Evolutionary conservation across 2,329 filamentous ascomycete species (phyloP), one percentile per base, ranked within the genome.

Genomic region (Simplicillium sp.): DNA sequence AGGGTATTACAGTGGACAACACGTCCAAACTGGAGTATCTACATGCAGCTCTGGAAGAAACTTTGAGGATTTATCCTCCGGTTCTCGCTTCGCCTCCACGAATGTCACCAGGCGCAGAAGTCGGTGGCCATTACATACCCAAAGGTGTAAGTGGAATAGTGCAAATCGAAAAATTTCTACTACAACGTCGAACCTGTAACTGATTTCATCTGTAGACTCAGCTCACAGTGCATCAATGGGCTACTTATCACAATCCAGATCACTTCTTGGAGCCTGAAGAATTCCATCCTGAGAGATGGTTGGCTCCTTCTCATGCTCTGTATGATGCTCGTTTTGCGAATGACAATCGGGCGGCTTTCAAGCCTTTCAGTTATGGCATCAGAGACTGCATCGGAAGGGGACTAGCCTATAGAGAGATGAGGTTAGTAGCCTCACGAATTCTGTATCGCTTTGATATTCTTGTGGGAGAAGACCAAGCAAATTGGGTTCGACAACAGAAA

Each of bases 1-100:
- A 58, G 0, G 59, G 67, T 1, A 70, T 72, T 34, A 59, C 48
- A 4, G 41, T 66, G 18, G 46, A 20, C 50, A 63, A 40, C 50
- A 55, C 43, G 9, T 25, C 20, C 6, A 29, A 42, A 4, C 41
- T 55, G 9, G 41, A 36, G 16, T 55, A 45, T 28, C 42, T 52
- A n/a, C 41, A 49, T 11, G 51, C 50, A 17, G 41, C 39, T 15
- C 17, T 53, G 11, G 46, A 42, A 14, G 50, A 54, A 34, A 28
- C 42, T 15, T 37, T 54, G 25, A 48, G 52, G 12, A 15, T 51
- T 15, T 42, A 38, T 9, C 41, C 44, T 9, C 44, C 39, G 7
- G 42, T 40, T 7, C 40, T 37, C 16, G 47, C 43, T 11, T 52
- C 53, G 1, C 33, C 50, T 28, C 46, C 52, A 1, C 47, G 48